Evolutionary conservation across 805 yeast genomes (phyloP).

Genomic region (Candida parachauliodes): DNA sequence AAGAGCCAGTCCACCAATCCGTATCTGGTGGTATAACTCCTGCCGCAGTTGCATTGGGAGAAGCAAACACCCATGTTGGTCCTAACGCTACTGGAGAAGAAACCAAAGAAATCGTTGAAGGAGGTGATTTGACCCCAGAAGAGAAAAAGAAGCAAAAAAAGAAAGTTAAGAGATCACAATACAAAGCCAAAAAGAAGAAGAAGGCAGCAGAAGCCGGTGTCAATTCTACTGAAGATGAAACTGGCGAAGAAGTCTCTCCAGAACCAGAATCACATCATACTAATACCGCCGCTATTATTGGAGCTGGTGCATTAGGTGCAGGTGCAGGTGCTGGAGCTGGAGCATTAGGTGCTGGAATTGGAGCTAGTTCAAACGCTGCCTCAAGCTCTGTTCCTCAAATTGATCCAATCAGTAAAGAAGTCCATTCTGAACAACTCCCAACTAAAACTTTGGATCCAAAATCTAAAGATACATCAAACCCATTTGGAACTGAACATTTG

Average conservation of each 20-base stretch:
- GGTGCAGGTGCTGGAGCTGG: constrained; percentile 10
- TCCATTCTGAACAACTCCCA: neutral
- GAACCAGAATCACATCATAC: constrained; percentile 16
- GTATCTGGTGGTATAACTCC: constrained; percentile 7
- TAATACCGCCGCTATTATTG: constrained; percentile 12
- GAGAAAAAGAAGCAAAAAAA: constrained; percentile 41
- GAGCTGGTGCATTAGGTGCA: constrained; percentile 7
- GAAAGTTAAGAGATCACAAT: constrained; percentile 41
- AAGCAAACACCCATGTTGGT: constrained; percentile 4
- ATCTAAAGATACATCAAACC: constrained; percentile 7
- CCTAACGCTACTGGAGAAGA: constrained; percentile 4
- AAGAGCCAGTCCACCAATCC: constrained; percentile 1
- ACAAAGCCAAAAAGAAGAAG: constrained; percentile 41
- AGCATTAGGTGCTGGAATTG: constrained; percentile 2
- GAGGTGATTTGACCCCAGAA: constrained; percentile 24
- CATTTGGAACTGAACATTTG: constrained; percentile 8
- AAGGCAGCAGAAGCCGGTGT: constrained; percentile 10
- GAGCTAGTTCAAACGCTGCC: constrained; percentile 11
- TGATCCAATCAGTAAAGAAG: constrained; percentile 1
- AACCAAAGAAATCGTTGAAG: constrained; percentile 4
- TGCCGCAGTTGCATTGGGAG: constrained; percentile 4
- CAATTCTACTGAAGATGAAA: constrained; percentile 14
- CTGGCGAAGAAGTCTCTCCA: constrained; percentile 17
- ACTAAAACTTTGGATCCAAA: constrained; percentile 20
- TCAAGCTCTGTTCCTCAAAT: constrained; percentile 2